Evolutionary conservation across 495 filamentous ascomycete species (phyloP).

Genomic region (Podospora didyma): DNA sequence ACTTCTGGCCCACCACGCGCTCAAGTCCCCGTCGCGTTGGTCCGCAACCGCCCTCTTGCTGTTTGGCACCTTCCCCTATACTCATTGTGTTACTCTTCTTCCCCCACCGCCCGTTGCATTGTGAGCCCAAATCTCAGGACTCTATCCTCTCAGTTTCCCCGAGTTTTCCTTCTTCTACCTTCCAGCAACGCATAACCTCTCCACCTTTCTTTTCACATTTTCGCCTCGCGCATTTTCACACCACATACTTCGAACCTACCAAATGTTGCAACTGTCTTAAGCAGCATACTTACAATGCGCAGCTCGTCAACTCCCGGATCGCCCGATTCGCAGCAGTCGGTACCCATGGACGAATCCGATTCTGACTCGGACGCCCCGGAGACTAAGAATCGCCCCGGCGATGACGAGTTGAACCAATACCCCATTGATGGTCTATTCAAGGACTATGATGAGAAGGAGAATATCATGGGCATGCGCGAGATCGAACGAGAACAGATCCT

Average conservation of each 20-base stretch:
- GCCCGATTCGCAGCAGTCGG: slow-evolving; percentile 72
- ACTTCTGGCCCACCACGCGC: not conserved
- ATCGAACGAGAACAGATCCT: slow-evolving; percentile 86
- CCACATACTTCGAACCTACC: not conserved
- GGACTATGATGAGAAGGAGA: slow-evolving; percentile 70
- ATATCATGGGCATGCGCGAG: slow-evolving; percentile 84
- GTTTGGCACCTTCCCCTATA: not conserved
- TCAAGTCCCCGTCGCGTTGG: no score
- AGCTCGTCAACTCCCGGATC: slow-evolving; percentile 64
- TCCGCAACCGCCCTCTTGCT: not conserved
- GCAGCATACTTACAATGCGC: slow-evolving; percentile 5
- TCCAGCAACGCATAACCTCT: no score
- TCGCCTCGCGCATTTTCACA: no score
- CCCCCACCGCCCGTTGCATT: no score
- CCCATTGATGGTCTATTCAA: slow-evolving; percentile 86
- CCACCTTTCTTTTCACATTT: not conserved
- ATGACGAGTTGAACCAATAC: slow-evolving; percentile 65
- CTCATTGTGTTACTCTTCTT: not conserved
- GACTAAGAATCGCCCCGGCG: slow-evolving; percentile 47
- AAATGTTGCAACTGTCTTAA: slow-evolving; percentile 9
- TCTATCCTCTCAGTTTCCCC: no score
- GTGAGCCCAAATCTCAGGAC: no score
- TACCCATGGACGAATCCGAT: slow-evolving; percentile 86
- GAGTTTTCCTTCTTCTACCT: no score
- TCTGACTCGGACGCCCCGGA: slow-evolving; percentile 62